phyloP scores from a whole-genome alignment of 1,139 yeast genomes.

The Protomyces inundatus region DNA sequence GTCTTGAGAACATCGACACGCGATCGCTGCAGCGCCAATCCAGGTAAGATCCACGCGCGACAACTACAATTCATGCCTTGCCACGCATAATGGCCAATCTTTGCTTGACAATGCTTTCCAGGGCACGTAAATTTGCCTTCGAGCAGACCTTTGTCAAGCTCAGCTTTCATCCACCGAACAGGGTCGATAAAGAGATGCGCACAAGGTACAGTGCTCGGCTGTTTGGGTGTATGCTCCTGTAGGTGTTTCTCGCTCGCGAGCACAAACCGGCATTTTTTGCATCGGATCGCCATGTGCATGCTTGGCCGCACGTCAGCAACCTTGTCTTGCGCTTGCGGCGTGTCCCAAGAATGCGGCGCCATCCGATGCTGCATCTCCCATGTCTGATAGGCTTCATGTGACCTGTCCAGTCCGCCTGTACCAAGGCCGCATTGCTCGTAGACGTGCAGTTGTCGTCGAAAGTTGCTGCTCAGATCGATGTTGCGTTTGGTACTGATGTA shows the following conservation, averaged over 20 bases:
- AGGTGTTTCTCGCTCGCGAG: conserved; percentile 35
- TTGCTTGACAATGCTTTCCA: conserved; percentile 55
- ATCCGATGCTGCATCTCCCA: conserved; percentile 39
- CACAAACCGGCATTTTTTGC: conserved; percentile 39
- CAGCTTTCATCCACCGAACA: conserved; percentile 81
- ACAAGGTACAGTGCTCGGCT: conserved; percentile 42
- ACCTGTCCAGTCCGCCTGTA: conserved; percentile 35
- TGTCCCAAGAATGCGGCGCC: neutral
- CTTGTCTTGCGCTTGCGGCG: neutral
- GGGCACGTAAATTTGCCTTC: conserved; percentile 88
- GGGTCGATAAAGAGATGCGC: conserved; percentile 89
- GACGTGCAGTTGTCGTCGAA: conserved; percentile 62
- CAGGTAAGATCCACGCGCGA: conserved; percentile 94
- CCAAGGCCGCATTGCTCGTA: conserved; percentile 51
- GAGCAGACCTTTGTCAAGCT: conserved; percentile 58
- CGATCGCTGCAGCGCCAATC: conserved; percentile 71
- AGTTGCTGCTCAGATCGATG: conserved; percentile 73
- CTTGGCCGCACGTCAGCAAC: neutral
- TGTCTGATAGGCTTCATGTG: conserved; percentile 48
- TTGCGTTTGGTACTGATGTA: conserved; percentile 62
- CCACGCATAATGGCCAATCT: conserved; percentile 84
- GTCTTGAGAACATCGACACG: conserved; percentile 62
- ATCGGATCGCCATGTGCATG: conserved; percentile 32
- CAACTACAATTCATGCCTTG: conserved; percentile 91
- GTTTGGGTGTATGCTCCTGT: conserved; percentile 32